phyloP scores from a whole-genome alignment of 2,329 filamentous ascomycete genomes.

The Cladobotryum protrusum region DNA sequence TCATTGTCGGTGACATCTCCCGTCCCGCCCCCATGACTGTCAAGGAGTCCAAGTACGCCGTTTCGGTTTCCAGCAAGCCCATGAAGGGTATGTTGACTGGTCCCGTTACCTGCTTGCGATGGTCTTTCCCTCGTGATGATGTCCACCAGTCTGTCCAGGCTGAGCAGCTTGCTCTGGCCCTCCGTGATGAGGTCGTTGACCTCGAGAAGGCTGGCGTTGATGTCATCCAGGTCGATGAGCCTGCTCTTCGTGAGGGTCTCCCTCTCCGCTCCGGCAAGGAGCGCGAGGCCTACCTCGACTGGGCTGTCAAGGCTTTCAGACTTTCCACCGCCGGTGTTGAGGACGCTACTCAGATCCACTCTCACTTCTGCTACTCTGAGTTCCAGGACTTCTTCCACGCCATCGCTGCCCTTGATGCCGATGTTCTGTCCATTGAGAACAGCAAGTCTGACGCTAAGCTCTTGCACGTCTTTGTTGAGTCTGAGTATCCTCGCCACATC shows the following conservation, averaged over 20 bases:
- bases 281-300: conserved; percentile 92
- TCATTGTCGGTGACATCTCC: conserved; percentile 97
- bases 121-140: conserved; percentile 99
- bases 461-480: conserved; percentile 95
- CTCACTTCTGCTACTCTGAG: conserved; percentile 99
- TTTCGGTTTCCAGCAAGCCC: conserved; percentile 92
- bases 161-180: conserved; percentile 95
- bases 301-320: conserved; percentile 98
- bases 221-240: conserved; percentile 99
- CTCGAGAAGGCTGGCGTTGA: conserved; percentile 94
- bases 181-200: conserved; percentile 97
- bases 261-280: conserved; percentile 90
- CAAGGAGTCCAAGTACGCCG: conserved; percentile 99
- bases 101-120: conserved; percentile 96
- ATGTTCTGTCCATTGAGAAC: conserved; percentile 99
- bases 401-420: conserved; percentile 94
- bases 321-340: conserved; percentile 88
- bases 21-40: conserved; percentile 97
- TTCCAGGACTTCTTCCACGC: conserved; percentile 99
- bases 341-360: conserved; percentile 98
- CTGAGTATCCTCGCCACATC: conserved; percentile 96
- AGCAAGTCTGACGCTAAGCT: conserved; percentile 99
- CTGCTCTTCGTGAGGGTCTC: conserved; percentile 97
- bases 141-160: conserved; percentile 99
- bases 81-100: conserved; percentile 99